A percentile compares a stretch with the other conserved stretches of the same genome.
Conservation (phyloP, 2,329 filamentous ascomycete genomes). For the Sphaceloma murrayae region DNA sequence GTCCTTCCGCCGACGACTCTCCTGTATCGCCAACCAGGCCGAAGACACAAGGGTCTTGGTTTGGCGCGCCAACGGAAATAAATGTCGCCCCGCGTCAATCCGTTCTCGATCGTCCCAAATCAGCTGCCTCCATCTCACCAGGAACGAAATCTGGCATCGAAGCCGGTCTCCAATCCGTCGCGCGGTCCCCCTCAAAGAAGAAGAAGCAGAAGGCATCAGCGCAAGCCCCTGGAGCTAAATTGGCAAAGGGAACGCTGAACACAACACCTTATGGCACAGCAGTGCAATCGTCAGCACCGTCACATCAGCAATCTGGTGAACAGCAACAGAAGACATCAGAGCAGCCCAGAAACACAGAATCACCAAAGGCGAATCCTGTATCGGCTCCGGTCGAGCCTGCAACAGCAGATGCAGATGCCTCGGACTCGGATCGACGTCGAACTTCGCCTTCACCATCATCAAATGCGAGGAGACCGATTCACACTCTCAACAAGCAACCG, state of each 20-base stretch:
- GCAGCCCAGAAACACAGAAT: slow-evolving; percentile 15
- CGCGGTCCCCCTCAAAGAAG: slow-evolving; percentile 32
- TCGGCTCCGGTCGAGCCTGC: slow-evolving; percentile 2
- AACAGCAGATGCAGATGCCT: slow-evolving; percentile 20
- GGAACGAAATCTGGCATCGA: slow-evolving; percentile 24
- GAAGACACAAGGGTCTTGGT: slow-evolving; percentile 27
- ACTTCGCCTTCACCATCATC: slow-evolving; percentile 28
- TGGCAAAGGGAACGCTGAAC: slow-evolving; percentile 45
- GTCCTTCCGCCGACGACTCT: slow-evolving; percentile 33
- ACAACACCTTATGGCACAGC: slow-evolving; percentile 42
- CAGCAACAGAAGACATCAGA: slow-evolving; percentile 13
- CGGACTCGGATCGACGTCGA: slow-evolving; percentile 23
- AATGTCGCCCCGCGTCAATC: slow-evolving; percentile 22
- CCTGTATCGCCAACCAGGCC: slow-evolving; percentile 24
- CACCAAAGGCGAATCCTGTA: slow-evolving; percentile 13
- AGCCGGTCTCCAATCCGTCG: slow-evolving; percentile 30
- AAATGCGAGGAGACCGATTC: slow-evolving; percentile 20
- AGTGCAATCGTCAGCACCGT: slow-evolving; percentile 25
- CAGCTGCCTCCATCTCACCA: slow-evolving; percentile 22
- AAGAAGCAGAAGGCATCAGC: slow-evolving; percentile 34
- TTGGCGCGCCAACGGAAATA: slow-evolving; percentile 26
- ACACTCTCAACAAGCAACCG: slow-evolving; percentile 26
- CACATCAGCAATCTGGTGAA: no score
- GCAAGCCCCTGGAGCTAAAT: slow-evolving; percentile 32
- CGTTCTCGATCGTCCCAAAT: slow-evolving; percentile 25